Evolutionary conservation across 2,329 filamentous ascomycete genomes (phyloP).

Genomic region (Tolypocladium pustulatum): DNA sequence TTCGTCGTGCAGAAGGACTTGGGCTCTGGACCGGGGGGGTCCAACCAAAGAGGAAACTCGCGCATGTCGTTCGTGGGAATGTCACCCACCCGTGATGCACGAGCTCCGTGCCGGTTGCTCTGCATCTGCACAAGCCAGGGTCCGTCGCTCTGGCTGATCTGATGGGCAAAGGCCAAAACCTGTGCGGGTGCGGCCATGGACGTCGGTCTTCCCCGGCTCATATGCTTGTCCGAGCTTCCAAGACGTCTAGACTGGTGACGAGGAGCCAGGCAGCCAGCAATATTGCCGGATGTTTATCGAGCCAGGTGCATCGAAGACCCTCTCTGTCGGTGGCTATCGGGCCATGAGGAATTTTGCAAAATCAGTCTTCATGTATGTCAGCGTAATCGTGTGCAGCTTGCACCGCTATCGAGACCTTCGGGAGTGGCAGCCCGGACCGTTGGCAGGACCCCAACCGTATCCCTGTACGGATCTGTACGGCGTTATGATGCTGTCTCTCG

Average conservation of each 20-base stretch:
- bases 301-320: background rate
- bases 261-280: background rate
- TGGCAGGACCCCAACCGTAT: background rate
- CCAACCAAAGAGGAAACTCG: slow-evolving; percentile 5
- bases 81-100: slow-evolving; percentile 3
- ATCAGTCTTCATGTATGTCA: background rate
- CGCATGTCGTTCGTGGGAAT: slow-evolving; percentile 3
- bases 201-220: too few relatives aligned
- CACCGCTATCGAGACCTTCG: background rate
- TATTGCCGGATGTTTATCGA: background rate
- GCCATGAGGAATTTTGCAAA: background rate
- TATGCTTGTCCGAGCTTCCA: background rate
- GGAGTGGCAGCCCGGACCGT: background rate
- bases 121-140: background rate
- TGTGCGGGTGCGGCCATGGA: background rate
- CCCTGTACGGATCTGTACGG: background rate
- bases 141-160: background rate
- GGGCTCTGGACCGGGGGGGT: background rate
- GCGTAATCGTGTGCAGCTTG: background rate
- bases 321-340: background rate
- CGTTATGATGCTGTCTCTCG: background rate
- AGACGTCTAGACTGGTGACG: background rate
- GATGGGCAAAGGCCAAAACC: background rate
- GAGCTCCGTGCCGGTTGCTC: background rate
- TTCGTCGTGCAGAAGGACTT: background rate